Percentiles rank a stretch among this genome's conserved stretches.
Evolutionary conservation across 805 yeast genomes (phyloP).

Genomic region (Scheffersomyces spartinae): DNA sequence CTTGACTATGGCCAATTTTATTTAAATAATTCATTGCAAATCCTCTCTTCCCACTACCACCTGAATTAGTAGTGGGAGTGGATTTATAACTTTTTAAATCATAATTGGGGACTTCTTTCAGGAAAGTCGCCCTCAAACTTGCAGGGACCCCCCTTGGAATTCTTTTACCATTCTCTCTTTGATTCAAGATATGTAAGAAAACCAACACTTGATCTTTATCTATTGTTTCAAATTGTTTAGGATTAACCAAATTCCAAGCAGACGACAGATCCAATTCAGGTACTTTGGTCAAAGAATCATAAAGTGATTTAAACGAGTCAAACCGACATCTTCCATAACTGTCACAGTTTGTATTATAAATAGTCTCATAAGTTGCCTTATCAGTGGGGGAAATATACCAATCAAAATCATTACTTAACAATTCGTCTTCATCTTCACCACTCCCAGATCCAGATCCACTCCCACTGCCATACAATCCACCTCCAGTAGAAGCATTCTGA

Average conservation of each 20-base stretch:
- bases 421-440: slow-evolving; percentile 41
- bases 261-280: slow-evolving; percentile 78
- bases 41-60: slow-evolving; percentile 13
- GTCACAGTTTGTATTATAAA: slow-evolving; percentile 68
- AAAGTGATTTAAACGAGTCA: slow-evolving; percentile 58
- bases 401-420: slow-evolving; percentile 61
- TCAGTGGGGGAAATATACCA: slow-evolving; percentile 96
- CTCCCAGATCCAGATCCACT: slow-evolving; percentile 5
- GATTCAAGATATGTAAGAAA: slow-evolving; percentile 82
- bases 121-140: slow-evolving; percentile 80
- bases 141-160: slow-evolving; percentile 95
- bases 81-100: slow-evolving; percentile 26
- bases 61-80: slow-evolving; percentile 6
- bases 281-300: slow-evolving; percentile 54
- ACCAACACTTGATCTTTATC: slow-evolving; percentile 90
- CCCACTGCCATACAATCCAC: slow-evolving; percentile 5
- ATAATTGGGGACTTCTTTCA: slow-evolving; percentile 71
- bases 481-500: slow-evolving; percentile 9
- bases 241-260: slow-evolving; percentile 94
- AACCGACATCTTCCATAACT: slow-evolving; percentile 70
- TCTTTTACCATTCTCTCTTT: slow-evolving; percentile 72
- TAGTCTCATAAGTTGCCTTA: slow-evolving; percentile 61
- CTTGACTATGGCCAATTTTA: slow-evolving; percentile 42
- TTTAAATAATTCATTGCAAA: slow-evolving; percentile 47
- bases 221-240: slow-evolving; percentile 74